Conservation (phyloP, 768 basidiomycete species). For the Boletus bicolor region DNA sequence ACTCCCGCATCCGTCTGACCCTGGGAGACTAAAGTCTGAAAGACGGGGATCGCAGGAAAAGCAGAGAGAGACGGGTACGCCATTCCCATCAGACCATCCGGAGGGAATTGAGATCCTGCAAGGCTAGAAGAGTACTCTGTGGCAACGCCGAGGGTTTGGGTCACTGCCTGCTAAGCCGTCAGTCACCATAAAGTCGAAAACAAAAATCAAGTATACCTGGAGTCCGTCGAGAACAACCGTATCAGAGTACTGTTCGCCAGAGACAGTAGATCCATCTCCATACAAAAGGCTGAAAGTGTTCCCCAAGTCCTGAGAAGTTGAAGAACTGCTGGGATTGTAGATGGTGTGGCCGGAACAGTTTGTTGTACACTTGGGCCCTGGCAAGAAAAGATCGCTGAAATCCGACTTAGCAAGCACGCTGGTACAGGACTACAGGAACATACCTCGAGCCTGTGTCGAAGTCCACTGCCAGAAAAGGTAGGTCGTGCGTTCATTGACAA, state of each 20-base stretch:
- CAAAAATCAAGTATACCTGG: not conserved
- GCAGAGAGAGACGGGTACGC: conserved; percentile 39
- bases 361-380: conserved; percentile 20
- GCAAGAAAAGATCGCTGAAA: conserved; percentile 29
- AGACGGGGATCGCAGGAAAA: conserved; percentile 34
- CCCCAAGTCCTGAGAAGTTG: conserved; percentile 1
- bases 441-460: conserved; percentile 30
- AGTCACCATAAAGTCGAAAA: not conserved
- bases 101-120: not conserved
- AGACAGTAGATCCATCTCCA: not conserved
- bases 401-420: not conserved
- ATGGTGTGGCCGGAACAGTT: conserved; percentile 29
- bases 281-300: not conserved
- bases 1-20: conserved; percentile 28
- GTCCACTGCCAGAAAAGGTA: conserved; percentile 7
- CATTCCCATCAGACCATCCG: conserved; percentile 39
- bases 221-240: conserved; percentile 10
- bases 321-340: conserved; percentile 28
- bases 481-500: not conserved
- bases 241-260: conserved; percentile 11
- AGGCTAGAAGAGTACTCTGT: conserved; percentile 6
- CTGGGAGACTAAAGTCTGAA: conserved; percentile 41
- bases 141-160: conserved; percentile 17
- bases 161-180: conserved; percentile 5
- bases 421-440: not conserved